These are phyloP conservation scores for Candida michaelii DNA, from an alignment of 805 yeast genomes.

Conservation along the genomic window DNA sequence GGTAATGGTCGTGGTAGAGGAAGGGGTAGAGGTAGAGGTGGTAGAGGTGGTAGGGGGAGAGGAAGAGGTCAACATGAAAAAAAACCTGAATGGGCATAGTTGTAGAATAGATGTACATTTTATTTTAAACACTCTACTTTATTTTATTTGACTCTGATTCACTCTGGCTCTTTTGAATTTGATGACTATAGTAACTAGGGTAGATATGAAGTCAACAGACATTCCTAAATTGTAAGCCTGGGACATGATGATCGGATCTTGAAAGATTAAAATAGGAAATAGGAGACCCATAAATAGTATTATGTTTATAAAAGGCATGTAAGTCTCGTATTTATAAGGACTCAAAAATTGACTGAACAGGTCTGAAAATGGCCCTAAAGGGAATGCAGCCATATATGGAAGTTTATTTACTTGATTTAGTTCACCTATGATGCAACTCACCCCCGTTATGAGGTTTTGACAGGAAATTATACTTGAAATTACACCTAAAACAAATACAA, in stretches of 20 bases:
- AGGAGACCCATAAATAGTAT: conserved; percentile 52
- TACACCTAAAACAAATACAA: conserved; percentile 51
- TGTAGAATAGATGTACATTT: background rate
- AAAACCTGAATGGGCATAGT: conserved; percentile 34
- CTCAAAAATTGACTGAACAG: too few relatives aligned
- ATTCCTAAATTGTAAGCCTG: conserved; percentile 64
- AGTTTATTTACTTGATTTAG: too few relatives aligned
- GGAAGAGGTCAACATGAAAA: conserved; percentile 19
- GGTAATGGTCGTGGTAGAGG: conserved; percentile 43
- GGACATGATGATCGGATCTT: conserved; percentile 49
- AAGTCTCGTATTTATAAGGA: conserved; percentile 15
- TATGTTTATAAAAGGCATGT: conserved; percentile 51
- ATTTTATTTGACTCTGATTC: too few relatives aligned
- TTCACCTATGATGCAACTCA: conserved; percentile 19
- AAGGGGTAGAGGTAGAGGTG: conserved; percentile 21
- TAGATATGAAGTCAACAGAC: conserved; percentile 53
- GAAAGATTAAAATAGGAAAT: conserved; percentile 52
- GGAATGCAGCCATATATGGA: too few relatives aligned
- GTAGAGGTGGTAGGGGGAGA: conserved; percentile 22
- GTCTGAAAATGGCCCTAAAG: too few relatives aligned
- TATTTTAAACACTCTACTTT: too few relatives aligned
- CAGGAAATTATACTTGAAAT: conserved; percentile 59
- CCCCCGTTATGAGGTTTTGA: conserved; percentile 59
- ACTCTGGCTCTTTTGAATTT: background rate
- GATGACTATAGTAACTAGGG: conserved; percentile 28